phyloP scores from a whole-genome alignment of 768 basidiomycete species.

The Coprinellus aureogranulatus region DNA sequence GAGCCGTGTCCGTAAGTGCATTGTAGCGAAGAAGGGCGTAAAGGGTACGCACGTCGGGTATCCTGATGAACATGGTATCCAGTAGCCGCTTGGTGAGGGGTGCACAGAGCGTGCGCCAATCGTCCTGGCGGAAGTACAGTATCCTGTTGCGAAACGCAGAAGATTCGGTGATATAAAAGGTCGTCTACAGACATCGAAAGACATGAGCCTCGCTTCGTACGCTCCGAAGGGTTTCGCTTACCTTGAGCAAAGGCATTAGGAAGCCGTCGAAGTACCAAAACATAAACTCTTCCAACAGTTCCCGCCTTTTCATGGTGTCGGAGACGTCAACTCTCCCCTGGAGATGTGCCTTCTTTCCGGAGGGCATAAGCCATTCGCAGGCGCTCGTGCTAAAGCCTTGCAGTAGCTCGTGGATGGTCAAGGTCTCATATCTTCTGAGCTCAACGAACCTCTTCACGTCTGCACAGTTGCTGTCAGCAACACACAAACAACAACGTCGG shows the following conservation, averaged over 20 bases:
- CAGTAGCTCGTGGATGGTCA: slow-evolving; percentile 71
- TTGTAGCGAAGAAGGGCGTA: background rate
- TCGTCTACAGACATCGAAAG: slow-evolving; percentile 52
- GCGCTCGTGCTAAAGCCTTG: slow-evolving; percentile 73
- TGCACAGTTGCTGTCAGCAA: no score
- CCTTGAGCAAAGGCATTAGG: slow-evolving; percentile 74
- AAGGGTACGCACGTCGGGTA: slow-evolving; percentile 55
- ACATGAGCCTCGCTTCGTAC: no score
- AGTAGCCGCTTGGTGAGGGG: slow-evolving; percentile 80
- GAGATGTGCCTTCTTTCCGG: slow-evolving; percentile 29
- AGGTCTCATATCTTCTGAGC: slow-evolving; percentile 76
- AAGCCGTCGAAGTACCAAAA: slow-evolving; percentile 94
- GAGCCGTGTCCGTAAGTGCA: background rate
- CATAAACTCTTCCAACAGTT: slow-evolving; percentile 84
- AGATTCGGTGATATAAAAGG: slow-evolving; percentile 93
- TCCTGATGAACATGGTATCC: slow-evolving; percentile 62
- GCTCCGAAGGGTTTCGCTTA: slow-evolving; percentile 26
- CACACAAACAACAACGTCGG: no score
- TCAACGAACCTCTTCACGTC: slow-evolving; percentile 74
- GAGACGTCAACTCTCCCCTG: slow-evolving; percentile 56
- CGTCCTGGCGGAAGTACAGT: slow-evolving; percentile 91
- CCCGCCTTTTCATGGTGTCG: slow-evolving; percentile 73
- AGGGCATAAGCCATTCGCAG: slow-evolving; percentile 75
- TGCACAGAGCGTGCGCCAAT: slow-evolving; percentile 81
- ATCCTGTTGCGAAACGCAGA: slow-evolving; percentile 79